Evolutionary conservation across 2,329 filamentous ascomycete genomes (phyloP).

Genomic region (Claviceps quebecensis): DNA sequence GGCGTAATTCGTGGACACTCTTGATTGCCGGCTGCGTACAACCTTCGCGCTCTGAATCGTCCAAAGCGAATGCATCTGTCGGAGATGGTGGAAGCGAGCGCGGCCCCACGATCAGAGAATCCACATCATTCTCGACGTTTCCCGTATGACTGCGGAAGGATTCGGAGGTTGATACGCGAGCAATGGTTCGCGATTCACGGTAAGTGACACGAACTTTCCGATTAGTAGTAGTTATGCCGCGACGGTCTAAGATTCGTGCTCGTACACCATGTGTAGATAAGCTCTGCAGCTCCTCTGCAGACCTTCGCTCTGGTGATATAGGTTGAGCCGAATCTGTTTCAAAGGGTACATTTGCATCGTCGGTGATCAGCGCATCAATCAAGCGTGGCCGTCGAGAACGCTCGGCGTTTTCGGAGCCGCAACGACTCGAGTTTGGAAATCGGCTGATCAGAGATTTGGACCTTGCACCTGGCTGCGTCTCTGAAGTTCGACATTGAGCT

Average conservation of each 20-base stretch:
- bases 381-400: constrained; percentile 6
- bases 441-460: neutral
- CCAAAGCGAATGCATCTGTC: constrained; percentile 13
- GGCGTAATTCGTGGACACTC: constrained; percentile 51
- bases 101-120: constrained; percentile 10
- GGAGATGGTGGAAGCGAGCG: constrained; percentile 11
- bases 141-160: constrained; percentile 8
- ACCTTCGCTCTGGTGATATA: neutral
- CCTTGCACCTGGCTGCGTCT: neutral
- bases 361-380: constrained; percentile 6
- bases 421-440: neutral
- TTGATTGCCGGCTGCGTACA: constrained; percentile 37
- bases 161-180: constrained; percentile 15
- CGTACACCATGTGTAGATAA: constrained; percentile 7
- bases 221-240: constrained; percentile 13
- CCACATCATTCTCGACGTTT: constrained; percentile 8
- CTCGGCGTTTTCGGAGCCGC: neutral
- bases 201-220: constrained; percentile 23
- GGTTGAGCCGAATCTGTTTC: constrained; percentile 1
- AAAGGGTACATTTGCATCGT: neutral
- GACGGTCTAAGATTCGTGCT: constrained; percentile 14
- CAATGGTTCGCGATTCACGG: constrained; percentile 19
- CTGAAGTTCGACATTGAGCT: neutral
- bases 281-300: neutral
- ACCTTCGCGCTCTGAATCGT: constrained; percentile 24